Conservation (phyloP, 176 grass and related monocot species). For the Aegilops umbellulata region DNA sequence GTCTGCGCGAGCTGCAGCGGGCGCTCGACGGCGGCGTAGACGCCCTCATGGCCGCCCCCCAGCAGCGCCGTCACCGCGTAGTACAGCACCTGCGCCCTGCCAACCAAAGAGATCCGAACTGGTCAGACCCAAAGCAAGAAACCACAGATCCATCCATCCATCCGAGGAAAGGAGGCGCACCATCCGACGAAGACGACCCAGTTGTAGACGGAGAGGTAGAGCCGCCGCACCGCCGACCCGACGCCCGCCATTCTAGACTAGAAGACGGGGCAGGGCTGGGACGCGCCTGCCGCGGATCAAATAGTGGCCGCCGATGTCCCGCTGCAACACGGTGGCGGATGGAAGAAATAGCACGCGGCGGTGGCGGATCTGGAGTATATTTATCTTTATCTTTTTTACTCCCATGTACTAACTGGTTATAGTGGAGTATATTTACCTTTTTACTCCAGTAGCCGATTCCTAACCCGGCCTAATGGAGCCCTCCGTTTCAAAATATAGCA, state of each 20-base stretch:
- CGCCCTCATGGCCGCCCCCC: slow-evolving; percentile 30
- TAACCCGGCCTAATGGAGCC: too few species aligned
- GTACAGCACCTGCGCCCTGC: slow-evolving; percentile 53
- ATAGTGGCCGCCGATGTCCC: not conserved
- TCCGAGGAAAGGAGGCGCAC: not conserved
- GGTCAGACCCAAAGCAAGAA: not conserved
- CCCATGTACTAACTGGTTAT: too few species aligned
- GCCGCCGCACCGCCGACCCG: slow-evolving; percentile 26
- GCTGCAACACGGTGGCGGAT: not conserved
- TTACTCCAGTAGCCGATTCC: too few species aligned
- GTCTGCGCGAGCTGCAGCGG: slow-evolving; percentile 51
- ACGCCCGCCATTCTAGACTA: too few species aligned
- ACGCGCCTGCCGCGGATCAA: not conserved
- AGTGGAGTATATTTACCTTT: too few species aligned
- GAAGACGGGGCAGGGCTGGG: too few species aligned
- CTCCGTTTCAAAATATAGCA: too few species aligned
- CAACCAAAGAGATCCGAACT: not conserved
- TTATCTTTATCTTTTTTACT: too few species aligned
- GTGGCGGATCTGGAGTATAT: too few species aligned
- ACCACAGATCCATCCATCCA: not conserved
- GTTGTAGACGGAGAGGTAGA: slow-evolving; percentile 52
- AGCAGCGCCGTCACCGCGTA: slow-evolving; percentile 18
- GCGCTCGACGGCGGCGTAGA: slow-evolving; percentile 46
- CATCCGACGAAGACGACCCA: slow-evolving; percentile 57
- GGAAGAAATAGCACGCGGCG: too few species aligned